Evolutionary conservation across 805 yeast species (phyloP), one percentile per base, ranked within the genome.

Genomic region (Candida arabinofermentans): DNA sequence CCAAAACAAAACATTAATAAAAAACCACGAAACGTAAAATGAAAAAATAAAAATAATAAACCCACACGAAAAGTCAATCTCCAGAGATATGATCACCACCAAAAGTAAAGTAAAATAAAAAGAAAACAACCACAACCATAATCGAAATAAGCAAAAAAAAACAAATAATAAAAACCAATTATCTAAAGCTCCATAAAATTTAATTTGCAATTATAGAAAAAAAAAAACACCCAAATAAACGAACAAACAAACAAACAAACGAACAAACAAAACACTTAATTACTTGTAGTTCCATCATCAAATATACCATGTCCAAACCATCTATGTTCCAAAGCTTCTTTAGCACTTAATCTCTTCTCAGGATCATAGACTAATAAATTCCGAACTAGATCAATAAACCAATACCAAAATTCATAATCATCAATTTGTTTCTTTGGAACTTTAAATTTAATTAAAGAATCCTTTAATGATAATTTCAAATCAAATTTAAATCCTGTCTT

Each of bases 371-470:
- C 68, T 36, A 77, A 64, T 44, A 76, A 62, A 43, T 66, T 67
- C 37, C 71, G 75, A 36, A 77, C 61, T 48, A 77, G 64, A 53
- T 77, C 81, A 34, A 58, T 50, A 60, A 89, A 89, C 63, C 75
- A 75, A 69, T 77, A 84, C 96, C 97, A 90, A 62, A 88, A 88
- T 34, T 77, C 72, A 58, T 83, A 83, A 42, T 80, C 77, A 34
- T 83, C 84, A 37, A 77, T 73, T 24, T 82, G 81, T 61, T 70
- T 60, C 19, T 50, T 50, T 9, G 50, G 36, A 8, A 60, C 48
- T 29, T 49, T 51, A 45, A 47, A 62, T 26, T 31, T 37, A 16
- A 38, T 39, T 4, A 60, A 30, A 2, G 60, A 53, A 10, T 62
- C 65, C 27, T 51, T 51, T 30, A 59, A 44, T 1, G 55, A 34